Base-by-base conservation (phyloP, 345 rosid genomes). In the Gossypioides kirkii region DNA sequence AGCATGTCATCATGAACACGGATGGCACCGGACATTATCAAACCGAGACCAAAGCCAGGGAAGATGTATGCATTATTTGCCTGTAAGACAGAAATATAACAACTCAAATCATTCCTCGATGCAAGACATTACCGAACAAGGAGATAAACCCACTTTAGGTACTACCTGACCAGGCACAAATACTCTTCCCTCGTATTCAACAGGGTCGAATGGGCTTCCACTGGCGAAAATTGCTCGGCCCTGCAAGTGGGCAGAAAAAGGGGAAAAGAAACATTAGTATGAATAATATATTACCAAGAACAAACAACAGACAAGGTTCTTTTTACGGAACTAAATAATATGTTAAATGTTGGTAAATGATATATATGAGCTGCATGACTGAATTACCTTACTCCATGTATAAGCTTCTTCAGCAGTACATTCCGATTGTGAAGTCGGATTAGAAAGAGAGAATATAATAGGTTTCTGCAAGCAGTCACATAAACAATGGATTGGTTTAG, bases 1-100 rank as follows among this genome's bases (percentile, higher is more conserved):
- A 94, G 97, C 98, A 94, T 90, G 79, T 90, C 93, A 49, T 94
- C 97, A 8, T 92, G 98, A 61, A 90, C 96, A 4, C 97, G 98
- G 63, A 94, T 91, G 17, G 98, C 77, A n/a, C 98, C 98, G 6
- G 98, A 94, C 93, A 91, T 91, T 72, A 94, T 86, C 75, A 94
- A 82, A 62, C 98, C 98, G 71, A 94, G 86, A 69, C 98, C 98
- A 45, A 94, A 80, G 74, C 98, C 98, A 26, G 98, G 98, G 87
- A 91, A 94, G 64, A 94, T 88, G 82, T 94, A 94, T 11, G 98
- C 98, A 75, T 94, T 94, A 82, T 94, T 94, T 60, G 96, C 93
- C 98, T 91, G 90, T 70, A 79, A 12, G 53, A 50, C 26, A 55
- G 6, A 61, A 56, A 68, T 47, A 43, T 18, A 28, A 70, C 42